Conservation (phyloP, 441 rosid genomes). For the California macrophylla region DNA sequence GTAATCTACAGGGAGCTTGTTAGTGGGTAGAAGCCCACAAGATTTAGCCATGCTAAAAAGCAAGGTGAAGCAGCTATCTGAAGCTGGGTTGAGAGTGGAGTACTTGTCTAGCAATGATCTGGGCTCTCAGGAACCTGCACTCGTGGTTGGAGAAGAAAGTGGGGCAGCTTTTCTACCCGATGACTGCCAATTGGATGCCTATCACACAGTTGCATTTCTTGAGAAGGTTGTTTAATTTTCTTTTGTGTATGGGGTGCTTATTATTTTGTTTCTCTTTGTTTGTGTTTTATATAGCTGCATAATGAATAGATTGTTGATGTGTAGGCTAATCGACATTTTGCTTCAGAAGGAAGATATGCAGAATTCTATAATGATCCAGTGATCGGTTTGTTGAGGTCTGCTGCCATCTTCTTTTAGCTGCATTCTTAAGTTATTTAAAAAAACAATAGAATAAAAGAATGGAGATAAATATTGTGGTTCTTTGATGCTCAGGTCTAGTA, state of each 20-base stretch:
- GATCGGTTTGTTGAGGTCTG: conserved; percentile 50
- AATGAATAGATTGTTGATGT: conserved; percentile 11
- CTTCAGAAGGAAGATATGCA: conserved; percentile 56
- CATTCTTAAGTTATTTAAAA: not conserved
- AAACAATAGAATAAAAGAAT: not conserved
- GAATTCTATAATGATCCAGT: conserved; percentile 79
- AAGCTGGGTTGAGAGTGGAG: conserved; percentile 61
- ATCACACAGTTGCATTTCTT: conserved; percentile 50
- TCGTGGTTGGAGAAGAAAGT: conserved; percentile 40
- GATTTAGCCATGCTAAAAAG: conserved; percentile 43
- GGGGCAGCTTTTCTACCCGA: conserved; percentile 72
- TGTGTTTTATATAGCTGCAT: not conserved
- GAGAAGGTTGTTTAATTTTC: conserved; percentile 42
- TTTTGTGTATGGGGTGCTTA: conserved; percentile 9
- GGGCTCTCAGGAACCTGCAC: conserved; percentile 45
- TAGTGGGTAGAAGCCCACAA: conserved; percentile 49
- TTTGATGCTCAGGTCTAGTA: conserved; percentile 35
- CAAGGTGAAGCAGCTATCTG: conserved; percentile 50
- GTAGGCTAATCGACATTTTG: conserved; percentile 57
- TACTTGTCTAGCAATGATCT: conserved; percentile 52
- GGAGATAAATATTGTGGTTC: not conserved
- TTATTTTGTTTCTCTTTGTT: conserved; percentile 8
- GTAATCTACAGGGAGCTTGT: conserved; percentile 31
- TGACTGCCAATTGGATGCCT: conserved; percentile 84
- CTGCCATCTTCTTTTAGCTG: conserved; percentile 1